Evolutionary conservation across 2,329 filamentous ascomycete species (phyloP), one percentile per base, ranked within the genome.

Genomic region (Aspergillus fructus): DNA sequence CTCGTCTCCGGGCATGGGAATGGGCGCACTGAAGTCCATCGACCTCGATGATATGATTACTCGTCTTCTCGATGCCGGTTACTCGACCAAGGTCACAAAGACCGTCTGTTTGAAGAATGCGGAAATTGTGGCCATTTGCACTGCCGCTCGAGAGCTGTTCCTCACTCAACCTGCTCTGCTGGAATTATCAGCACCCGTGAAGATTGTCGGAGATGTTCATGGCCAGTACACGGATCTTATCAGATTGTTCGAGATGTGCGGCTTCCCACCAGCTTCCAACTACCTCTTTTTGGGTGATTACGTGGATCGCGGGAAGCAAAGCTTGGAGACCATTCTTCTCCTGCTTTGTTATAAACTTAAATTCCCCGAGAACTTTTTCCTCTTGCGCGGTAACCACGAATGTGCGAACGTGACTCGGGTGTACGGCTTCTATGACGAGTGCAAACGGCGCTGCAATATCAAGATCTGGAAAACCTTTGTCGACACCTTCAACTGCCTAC

Each of bases 381-480:
- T 97, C 48, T 81, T 97, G 21, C 88, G 93, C 57, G 93, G 93
- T 55, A 97, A 97, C 71, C 93, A 97, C 76, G 93, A 97, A 75
- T 97, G 93, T 76, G 93, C 93, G 67, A 96, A 96, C 65, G 92
- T 97, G 53, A 97, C 92, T 13, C 85, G 93, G 59, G 91, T 97
- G 37, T 97, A 97, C 74, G 93, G 93, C 2, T 97, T 97, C 76
- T 97, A 97, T 78, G 93, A 97, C 69, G 93, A 97, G 74, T 97
- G 93, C 83, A 97, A 97, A 79, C 85, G 93, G 64, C 85, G 93
- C 60, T 96, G 90, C 80, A 97, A 96, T 71, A 91, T 97, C 73
- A 97, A 97, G 79, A 87, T 96, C 55, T 97, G 93, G 93, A 97
- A 97, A 81, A 96, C 91, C 0, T 97, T 97, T 71, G 88, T 96